Conservation (phyloP, 441 rosid species). For the Breynia disticha region DNA sequence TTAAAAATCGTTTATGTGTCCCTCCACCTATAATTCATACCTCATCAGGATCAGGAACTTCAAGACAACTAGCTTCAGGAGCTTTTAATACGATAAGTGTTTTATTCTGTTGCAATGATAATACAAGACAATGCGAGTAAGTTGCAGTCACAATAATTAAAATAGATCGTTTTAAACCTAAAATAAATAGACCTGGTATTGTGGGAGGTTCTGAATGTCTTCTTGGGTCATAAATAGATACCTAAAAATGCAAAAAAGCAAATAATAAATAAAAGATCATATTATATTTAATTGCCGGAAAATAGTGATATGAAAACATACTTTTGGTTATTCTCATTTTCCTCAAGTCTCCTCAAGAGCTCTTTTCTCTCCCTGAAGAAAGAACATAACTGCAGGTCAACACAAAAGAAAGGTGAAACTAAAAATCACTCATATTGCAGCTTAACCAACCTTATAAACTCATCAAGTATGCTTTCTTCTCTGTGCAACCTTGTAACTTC, state of each 20-base stretch:
- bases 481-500: slow-evolving; percentile 40
- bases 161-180: slow-evolving; percentile 6
- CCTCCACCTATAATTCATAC: slow-evolving; percentile 22
- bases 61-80: slow-evolving; percentile 67
- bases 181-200: slow-evolving; percentile 43
- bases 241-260: slow-evolving; percentile 29
- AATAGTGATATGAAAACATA: slow-evolving; percentile 12
- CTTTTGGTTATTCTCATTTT: slow-evolving; percentile 45
- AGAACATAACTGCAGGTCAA: slow-evolving; percentile 14
- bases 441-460: slow-evolving; percentile 50
- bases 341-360: slow-evolving; percentile 40
- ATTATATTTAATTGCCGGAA: neutral
- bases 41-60: slow-evolving; percentile 85
- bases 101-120: slow-evolving; percentile 35
- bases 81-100: slow-evolving; percentile 69
- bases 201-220: slow-evolving; percentile 50
- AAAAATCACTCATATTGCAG: slow-evolving; percentile 11
- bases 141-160: slow-evolving; percentile 1
- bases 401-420: slow-evolving; percentile 7
- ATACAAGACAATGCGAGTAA: slow-evolving; percentile 9
- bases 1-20: slow-evolving; percentile 5
- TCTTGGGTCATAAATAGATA: slow-evolving; percentile 60
- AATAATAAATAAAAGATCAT: slow-evolving; percentile 3
- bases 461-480: slow-evolving; percentile 51
- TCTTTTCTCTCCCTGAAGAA: slow-evolving; percentile 52